Evolutionary conservation across 768 basidiomycete species (phyloP).

Genomic region (Trametes meyenii): DNA sequence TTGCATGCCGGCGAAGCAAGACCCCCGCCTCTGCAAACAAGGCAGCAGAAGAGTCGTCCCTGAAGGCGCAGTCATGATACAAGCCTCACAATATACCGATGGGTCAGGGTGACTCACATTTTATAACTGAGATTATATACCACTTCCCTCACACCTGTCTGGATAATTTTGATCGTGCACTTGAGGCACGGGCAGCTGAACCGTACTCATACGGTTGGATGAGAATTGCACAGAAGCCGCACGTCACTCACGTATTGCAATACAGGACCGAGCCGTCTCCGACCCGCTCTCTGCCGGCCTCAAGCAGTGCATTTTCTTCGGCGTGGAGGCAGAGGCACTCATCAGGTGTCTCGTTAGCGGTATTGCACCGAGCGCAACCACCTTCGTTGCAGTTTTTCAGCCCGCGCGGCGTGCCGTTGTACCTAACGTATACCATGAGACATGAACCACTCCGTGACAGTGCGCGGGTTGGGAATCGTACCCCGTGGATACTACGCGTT

Average conservation of each 20-base stretch:
- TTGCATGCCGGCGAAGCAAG: conserved; percentile 71
- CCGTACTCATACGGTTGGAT: not conserved
- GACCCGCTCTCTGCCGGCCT: conserved; percentile 92
- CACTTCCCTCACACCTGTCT: conserved; percentile 88
- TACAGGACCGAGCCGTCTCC: conserved; percentile 84
- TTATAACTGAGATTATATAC: conserved; percentile 96
- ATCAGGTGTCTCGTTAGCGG: conserved; percentile 51
- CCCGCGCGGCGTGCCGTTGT: conserved; percentile 95
- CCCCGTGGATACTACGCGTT: conserved; percentile 81
- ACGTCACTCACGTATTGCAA: conserved; percentile 87
- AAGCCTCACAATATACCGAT: not conserved
- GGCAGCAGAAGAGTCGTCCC: conserved; percentile 80
- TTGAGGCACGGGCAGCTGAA: conserved; percentile 94
- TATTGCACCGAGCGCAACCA: conserved; percentile 84
- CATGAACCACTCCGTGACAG: conserved; percentile 1
- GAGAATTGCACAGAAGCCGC: not conserved
- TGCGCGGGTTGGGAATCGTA: conserved; percentile 35
- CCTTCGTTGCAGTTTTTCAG: conserved; percentile 90
- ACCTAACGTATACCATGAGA: conserved; percentile 46
- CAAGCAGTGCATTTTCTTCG: conserved; percentile 95
- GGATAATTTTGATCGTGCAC: conserved; percentile 97
- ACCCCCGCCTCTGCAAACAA: conserved; percentile 84
- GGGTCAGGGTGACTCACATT: conserved; percentile 60
- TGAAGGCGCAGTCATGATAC: conserved; percentile 32
- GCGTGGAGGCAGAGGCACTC: conserved; percentile 97